phyloP scores from a whole-genome alignment of 1,284 basidiomycete genomes.

The Cutaneotrichosporon cavernicola region DNA sequence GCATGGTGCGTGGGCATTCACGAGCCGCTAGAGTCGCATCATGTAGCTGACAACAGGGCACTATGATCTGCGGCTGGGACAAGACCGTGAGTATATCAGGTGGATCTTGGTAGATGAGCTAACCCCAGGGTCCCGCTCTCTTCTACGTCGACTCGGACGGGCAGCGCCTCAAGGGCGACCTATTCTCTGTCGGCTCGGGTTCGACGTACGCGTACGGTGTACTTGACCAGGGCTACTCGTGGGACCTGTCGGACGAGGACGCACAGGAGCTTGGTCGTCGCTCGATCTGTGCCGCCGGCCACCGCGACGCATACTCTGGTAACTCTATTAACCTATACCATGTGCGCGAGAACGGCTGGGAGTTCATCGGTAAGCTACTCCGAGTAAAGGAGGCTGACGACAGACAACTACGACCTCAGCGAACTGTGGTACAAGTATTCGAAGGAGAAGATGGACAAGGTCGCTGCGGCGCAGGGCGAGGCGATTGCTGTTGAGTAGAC shows the following conservation, averaged over 20 bases:
- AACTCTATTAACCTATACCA: slow-evolving; percentile 96
- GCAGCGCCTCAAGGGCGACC: slow-evolving; percentile 87
- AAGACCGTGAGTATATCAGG: slow-evolving; percentile 73
- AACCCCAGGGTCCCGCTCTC: slow-evolving; percentile 78
- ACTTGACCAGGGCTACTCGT: slow-evolving; percentile 84
- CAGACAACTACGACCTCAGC: slow-evolving; percentile 54
- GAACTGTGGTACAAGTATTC: slow-evolving; percentile 55
- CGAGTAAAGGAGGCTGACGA: neutral
- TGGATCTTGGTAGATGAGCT: neutral
- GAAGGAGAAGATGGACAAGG: slow-evolving; percentile 48
- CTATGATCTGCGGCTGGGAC: slow-evolving; percentile 99
- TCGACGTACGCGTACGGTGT: slow-evolving; percentile 99
- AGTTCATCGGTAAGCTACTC: slow-evolving; percentile 73
- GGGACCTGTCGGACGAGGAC: slow-evolving; percentile 90
- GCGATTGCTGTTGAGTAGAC: slow-evolving; percentile 47
- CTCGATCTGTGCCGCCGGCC: slow-evolving; percentile 95
- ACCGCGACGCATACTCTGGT: slow-evolving; percentile 96
- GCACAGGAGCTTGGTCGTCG: slow-evolving; percentile 91
- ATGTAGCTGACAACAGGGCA: slow-evolving; percentile 63
- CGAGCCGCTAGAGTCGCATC: neutral
- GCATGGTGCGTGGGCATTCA: slow-evolving; percentile 69
- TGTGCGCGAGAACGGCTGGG: slow-evolving; percentile 90
- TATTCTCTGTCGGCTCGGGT: slow-evolving; percentile 98
- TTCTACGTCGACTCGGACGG: slow-evolving; percentile 99
- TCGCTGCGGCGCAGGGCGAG: slow-evolving; percentile 29